Evolutionary conservation across 345 rosid species (phyloP).

Genomic region (Stellera chamaejasme): DNA sequence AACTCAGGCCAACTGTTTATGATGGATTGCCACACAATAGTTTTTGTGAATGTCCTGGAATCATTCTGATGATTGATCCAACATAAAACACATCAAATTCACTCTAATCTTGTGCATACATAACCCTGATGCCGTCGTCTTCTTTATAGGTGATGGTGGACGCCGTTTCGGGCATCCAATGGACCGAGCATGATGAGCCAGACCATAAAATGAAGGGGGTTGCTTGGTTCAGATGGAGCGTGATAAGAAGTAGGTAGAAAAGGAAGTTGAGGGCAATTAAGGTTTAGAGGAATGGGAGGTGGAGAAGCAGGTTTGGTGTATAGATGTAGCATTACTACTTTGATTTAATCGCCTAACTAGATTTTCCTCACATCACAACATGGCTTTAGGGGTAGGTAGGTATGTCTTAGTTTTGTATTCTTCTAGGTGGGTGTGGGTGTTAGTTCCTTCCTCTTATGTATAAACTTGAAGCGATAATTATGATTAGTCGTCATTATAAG

Average conservation of each 20-base stretch:
- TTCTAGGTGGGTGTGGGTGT: conserved; percentile 13
- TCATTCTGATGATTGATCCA: too few species aligned
- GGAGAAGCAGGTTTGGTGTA: conserved; percentile 11
- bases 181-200: conserved; percentile 23
- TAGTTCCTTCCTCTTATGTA: conserved; percentile 6
- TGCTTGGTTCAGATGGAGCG: conserved; percentile 2
- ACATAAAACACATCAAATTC: neutral
- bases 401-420: conserved; percentile 16
- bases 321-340: conserved; percentile 16
- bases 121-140: neutral
- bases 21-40: too few species aligned
- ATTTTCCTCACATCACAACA: neutral
- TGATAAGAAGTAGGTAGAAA: conserved; percentile 4
- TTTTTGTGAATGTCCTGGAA: too few species aligned
- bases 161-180: conserved; percentile 25
- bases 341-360: conserved; percentile 5
- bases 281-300: conserved; percentile 8
- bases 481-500: neutral
- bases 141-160: conserved; percentile 34
- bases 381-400: conserved; percentile 18
- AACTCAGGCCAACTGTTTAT: neutral
- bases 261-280: neutral
- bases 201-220: too few species aligned
- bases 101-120: neutral
- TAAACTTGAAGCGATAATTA: neutral